Evolutionary conservation across 148 eudicot genomes (phyloP).

Genomic region (Camellia sinensis): DNA sequence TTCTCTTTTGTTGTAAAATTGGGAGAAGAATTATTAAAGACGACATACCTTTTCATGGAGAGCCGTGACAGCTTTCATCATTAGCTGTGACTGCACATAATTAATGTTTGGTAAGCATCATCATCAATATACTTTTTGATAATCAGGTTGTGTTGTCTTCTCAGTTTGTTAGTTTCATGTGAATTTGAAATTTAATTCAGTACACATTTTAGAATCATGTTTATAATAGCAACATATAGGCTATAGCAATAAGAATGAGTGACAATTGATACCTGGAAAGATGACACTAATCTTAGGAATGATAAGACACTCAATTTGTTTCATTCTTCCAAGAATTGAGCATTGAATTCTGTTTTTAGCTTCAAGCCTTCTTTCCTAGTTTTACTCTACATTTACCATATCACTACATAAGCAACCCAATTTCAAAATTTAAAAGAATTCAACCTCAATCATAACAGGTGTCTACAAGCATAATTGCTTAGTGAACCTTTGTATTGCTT

Average conservation of each 20-base stretch:
- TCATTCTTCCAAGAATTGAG: background rate
- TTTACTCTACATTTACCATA: too few species aligned
- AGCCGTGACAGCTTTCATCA: slow-evolving; percentile 19
- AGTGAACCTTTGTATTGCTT: too few species aligned
- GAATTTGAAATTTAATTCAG: background rate
- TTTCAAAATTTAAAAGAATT: too few species aligned
- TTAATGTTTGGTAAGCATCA: background rate
- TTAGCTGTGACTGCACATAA: slow-evolving; percentile 15
- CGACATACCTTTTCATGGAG: slow-evolving; percentile 20
- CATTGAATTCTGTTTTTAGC: background rate
- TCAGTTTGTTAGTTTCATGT: background rate
- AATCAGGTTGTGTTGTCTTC: background rate
- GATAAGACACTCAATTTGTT: background rate
- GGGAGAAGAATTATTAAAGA: slow-evolving; percentile 1
- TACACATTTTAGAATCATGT: too few species aligned
- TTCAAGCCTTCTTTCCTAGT: background rate
- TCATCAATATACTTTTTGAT: background rate
- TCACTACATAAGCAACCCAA: too few species aligned
- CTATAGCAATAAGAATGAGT: background rate
- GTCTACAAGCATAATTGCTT: too few species aligned
- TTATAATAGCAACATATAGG: background rate
- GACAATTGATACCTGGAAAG: background rate
- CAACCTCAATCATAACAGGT: too few species aligned
- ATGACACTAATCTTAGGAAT: background rate
- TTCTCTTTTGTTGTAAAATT: too few species aligned